phyloP scores from a whole-genome alignment of 352 stramenopile genomes.

The Globisporangium cystogenes region DNA sequence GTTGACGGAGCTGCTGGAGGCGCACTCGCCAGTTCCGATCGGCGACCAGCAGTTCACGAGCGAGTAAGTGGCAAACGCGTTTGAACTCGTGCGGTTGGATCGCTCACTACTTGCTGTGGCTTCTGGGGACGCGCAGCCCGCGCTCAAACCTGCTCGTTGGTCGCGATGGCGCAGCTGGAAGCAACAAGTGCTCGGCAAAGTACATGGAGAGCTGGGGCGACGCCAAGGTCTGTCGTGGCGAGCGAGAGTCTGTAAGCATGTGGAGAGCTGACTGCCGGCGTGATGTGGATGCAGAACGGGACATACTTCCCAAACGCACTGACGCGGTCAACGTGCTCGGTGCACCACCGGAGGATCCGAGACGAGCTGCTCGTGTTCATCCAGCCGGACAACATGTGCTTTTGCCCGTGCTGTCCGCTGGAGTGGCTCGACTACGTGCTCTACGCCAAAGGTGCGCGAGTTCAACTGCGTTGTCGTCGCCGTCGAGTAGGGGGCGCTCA shows the following conservation, averaged over 20 bases:
- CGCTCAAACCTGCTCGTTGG: conserved; percentile 75
- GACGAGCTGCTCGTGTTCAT: conserved; percentile 29
- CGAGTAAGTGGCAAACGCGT: conserved; percentile 32
- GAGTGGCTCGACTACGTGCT: conserved; percentile 86
- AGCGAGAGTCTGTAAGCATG: not conserved
- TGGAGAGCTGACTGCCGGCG: not conserved
- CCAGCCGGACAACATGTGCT: conserved; percentile 51
- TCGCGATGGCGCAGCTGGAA: conserved; percentile 68
- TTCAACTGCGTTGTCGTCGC: not conserved
- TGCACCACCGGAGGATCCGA: conserved; percentile 10
- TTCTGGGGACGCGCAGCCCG: conserved; percentile 25
- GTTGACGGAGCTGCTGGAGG: conserved; percentile 48
- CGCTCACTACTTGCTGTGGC: not conserved
- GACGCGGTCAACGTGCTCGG: conserved; percentile 46
- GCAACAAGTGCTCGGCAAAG: conserved; percentile 59
- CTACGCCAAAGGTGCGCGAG: conserved; percentile 47
- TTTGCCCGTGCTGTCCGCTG: conserved; percentile 69
- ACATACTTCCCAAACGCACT: conserved; percentile 45
- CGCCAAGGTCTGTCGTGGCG: conserved; percentile 14
- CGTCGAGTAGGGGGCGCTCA: not conserved
- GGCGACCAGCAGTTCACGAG: conserved; percentile 69
- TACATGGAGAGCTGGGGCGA: conserved; percentile 75
- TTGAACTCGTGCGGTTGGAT: not conserved
- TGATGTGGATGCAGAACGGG: conserved; percentile 25
- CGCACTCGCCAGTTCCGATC: conserved; percentile 33